These are phyloP conservation scores for Erigeron philadelphicus DNA, from an alignment of 140 eudicot genomes.

Conservation along the genomic window DNA sequence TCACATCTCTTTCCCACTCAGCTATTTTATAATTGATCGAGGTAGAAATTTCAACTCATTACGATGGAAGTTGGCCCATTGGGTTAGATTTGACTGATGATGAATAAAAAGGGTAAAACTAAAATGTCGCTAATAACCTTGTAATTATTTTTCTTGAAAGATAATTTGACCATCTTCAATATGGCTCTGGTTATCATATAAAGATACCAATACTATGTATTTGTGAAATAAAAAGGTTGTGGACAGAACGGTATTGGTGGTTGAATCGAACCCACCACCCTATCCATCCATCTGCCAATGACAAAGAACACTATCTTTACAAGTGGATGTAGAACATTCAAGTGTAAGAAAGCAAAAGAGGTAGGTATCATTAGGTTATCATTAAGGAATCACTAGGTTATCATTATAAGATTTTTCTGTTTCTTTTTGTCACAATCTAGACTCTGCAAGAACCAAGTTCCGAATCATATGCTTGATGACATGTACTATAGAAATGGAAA, in stretches of 20 bases:
- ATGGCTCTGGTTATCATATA: too few species aligned
- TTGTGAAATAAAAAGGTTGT: too few species aligned
- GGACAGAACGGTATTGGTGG: too few species aligned
- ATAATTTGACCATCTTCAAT: not conserved
- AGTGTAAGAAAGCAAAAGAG: too few species aligned
- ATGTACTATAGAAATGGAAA: not conserved
- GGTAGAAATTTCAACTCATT: not conserved
- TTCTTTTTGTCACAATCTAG: not conserved
- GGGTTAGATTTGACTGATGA: not conserved
- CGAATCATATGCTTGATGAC: not conserved
- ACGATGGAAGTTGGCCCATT: not conserved
- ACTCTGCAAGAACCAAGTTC: constrained; percentile 1
- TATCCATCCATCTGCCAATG: too few species aligned
- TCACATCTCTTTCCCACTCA: not conserved
- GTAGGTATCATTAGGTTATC: too few species aligned
- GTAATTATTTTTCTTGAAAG: too few species aligned
- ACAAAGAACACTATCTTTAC: too few species aligned
- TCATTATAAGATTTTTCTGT: not conserved
- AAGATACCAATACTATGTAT: too few species aligned
- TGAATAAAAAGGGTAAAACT: not conserved
- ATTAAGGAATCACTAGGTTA: not conserved
- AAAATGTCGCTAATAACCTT: not conserved
- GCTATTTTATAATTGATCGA: not conserved
- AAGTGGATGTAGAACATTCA: too few species aligned
- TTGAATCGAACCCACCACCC: too few species aligned